A percentile compares a stretch with the other conserved stretches of the same genome.
phyloP scores from a whole-genome alignment of 352 stramenopile genomes.

The Phytopythium sindhum region DNA sequence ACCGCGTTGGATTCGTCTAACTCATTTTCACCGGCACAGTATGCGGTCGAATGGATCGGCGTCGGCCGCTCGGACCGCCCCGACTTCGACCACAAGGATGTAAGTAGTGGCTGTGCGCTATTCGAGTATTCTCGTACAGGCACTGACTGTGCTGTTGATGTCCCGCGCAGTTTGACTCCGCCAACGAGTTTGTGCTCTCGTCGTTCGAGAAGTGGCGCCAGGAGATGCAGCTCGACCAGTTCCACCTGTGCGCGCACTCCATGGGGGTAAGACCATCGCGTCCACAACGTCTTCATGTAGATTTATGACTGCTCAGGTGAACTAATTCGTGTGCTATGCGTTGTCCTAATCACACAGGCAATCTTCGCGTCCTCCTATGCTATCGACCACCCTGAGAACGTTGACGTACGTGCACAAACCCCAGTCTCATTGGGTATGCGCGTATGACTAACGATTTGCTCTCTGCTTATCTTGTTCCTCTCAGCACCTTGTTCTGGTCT shows the following conservation, averaged over 20 bases:
- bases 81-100: slow-evolving; percentile 65
- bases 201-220: slow-evolving; percentile 75
- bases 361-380: slow-evolving; percentile 82
- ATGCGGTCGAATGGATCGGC: slow-evolving; percentile 84
- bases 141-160: slow-evolving; percentile 1
- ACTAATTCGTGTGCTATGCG: neutral
- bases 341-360: slow-evolving; percentile 28
- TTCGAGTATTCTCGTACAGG: no score
- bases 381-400: slow-evolving; percentile 49
- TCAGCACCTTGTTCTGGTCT: slow-evolving; percentile 75
- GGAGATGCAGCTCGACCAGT: slow-evolving; percentile 65
- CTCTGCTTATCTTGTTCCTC: neutral
- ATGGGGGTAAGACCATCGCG: slow-evolving; percentile 51
- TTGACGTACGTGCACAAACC: slow-evolving; percentile 37
- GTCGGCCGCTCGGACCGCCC: slow-evolving; percentile 75
- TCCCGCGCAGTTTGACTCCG: slow-evolving; percentile 60
- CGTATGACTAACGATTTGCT: neutral
- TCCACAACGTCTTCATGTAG: neutral
- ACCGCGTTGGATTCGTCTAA: neutral
- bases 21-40: slow-evolving; percentile 25
- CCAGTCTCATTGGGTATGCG: neutral
- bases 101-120: slow-evolving; percentile 20
- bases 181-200: slow-evolving; percentile 66
- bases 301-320: neutral
- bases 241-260: slow-evolving; percentile 76